Base-by-base conservation (phyloP, 1,139 yeast species). In the Saccharomycopsis hybrid region DNA sequence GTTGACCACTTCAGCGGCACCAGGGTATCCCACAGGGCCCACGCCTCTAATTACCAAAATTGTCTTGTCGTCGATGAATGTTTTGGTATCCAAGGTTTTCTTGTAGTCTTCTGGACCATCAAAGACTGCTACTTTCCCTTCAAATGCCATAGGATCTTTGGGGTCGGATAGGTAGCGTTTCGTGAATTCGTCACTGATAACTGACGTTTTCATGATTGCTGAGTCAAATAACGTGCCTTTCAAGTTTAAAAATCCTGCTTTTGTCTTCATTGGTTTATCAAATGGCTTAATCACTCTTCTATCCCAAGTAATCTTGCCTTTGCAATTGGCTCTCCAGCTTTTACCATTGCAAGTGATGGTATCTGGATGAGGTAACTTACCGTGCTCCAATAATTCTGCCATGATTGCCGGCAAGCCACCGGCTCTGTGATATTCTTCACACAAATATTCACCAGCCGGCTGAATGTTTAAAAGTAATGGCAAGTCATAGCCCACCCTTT, bases 21-120 rank as follows among this genome's bases (percentile, higher is more conserved):
- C 98, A 64, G 98, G 98, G 57, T 97, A 97, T 71, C 98, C 98
- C 72, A 82, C 88, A 67, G 98, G 98, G 58, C 98, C 98, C 71
- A 90, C 97, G 68, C 92, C 88, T 74, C 97, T 82, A 65, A 92
- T 92, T 56, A 92, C 78, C 63, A 92, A 89, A 52, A 89, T 97
- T 42, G 97, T 88, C 74, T 92, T 90, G 68, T 86, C 96, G 52
- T 82, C 85, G 62, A 92, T 94, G 60, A 78, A 90, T 47, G 87
- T 96, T 64, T 85, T 78, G 43, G 97, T 96, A 51, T 69, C 73
- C 65, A 97, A 97, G 71, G 86, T 84, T 76, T 90, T 90, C 64
- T 82, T 83, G 53, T 96, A 86, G 62, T 97, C 98, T 72, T 92
- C 98, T 72, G 92, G 92, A 69, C 98, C 98, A 50, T 97, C 92